Base-by-base conservation (phyloP, 345 rosid genomes). In the Adansonia digitata region DNA sequence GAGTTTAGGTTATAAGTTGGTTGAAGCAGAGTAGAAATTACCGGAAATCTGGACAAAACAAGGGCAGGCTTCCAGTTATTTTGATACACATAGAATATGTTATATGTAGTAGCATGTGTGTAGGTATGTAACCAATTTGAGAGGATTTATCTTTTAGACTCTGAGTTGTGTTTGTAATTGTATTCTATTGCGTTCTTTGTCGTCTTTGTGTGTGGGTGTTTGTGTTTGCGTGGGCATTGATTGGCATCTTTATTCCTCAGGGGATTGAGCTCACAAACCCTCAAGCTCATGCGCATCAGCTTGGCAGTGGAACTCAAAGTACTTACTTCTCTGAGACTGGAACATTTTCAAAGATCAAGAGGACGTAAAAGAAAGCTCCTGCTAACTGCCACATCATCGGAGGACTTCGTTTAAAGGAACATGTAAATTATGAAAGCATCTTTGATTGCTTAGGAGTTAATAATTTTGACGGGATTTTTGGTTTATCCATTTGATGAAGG, bases 271-370 rank as follows among this genome's bases (percentile, higher is more conserved):
- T 94, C 29, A 70, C 92, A 45, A 94, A 94, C 79, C 98, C 97
- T 40, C 95, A 91, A 73, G 97, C 97, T 15, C 87, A 87, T 74
- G 89, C 84, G 4, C 87, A 91, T 85, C 91, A 91, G 77, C 84
- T 89, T 14, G 97, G 92, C 35, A 84, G 93, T 78, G 97, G 97
- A 67, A 92, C 91, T 65, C 98, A 92, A 74, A 94, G 98, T 80
- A 94, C 97, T 7, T 94, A 92, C 82, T 94, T 94, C 82, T 94
- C 98, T 0, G 98, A 92, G 79, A 90, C 91, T 0, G 98, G 98
- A 69, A 86, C 98, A 14, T 94, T 94, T 81, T 92, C 97, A 1
- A 94, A 86, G 87, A 90, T 94, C 76, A 92, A 86, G 90, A 53
- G 59, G 29, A 53, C 62, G 18, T 57, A 26, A 11, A 26, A 0